Evolutionary conservation across 495 filamentous ascomycete species (phyloP), one percentile per base, ranked within the genome.

Genomic region (Amorphotheca resinae): DNA sequence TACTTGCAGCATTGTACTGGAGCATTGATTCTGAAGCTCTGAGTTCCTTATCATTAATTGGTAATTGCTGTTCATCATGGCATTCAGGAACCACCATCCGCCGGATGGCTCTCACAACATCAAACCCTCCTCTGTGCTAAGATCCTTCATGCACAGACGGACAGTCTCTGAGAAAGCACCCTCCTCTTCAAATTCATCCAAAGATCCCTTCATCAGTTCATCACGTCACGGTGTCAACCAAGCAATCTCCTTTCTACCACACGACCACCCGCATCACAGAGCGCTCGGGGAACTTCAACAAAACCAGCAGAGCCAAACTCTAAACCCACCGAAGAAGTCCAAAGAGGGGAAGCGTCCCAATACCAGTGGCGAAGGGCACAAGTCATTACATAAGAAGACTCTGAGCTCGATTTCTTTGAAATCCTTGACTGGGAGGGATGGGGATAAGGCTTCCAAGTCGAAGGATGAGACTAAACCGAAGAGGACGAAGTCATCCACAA

Each of bases 401-500:
- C 74, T 80, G 50, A 79, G 78, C 45, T 72, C 74, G 15, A 69
- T 82, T 0, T 82, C 80, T 11, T 59, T 86, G 33, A 82, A 75
- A 48, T 69, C 78, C 0, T 54, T 77, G 9, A 63, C 65, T 32
- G 65, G 59, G 5, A 73, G 62, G 48, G 76, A 80, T 35, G 67
- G 66, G 59, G 62, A 72, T 44, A 70, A 76, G 56, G 63, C 60
- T 49, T 35, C 54, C 46, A 61, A 72, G 57, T 61, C 58, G 50
- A 63, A 73, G 52, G 55, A 64, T 65, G 32, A 51, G 64, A 2
- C 59, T 30, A 81, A 76, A 44, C 77, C 80, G 5, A 88, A 87
- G 60, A 93, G 89, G 67, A 73, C 76, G 14, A 93, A 93, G 53
- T 93, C 87, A 0, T 70, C 82, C 3, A 87, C 82, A 35, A 88